Evolutionary conservation across 1,139 yeast species (phyloP).

Genomic region (Nadsonia starkeyi-henricii): DNA sequence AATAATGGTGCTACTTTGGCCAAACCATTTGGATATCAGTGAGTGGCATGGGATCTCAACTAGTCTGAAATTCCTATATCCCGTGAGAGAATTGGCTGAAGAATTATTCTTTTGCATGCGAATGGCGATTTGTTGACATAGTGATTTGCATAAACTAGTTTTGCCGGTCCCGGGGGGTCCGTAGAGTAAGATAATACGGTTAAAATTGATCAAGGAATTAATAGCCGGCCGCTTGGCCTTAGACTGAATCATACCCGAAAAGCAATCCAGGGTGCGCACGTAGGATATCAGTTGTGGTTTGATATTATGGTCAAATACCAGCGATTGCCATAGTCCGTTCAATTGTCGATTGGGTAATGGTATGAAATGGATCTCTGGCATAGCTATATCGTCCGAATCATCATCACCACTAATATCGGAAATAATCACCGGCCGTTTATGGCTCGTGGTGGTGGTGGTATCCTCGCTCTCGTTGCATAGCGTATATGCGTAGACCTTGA

Average conservation of each 20-base stretch:
- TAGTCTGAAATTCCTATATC: not conserved
- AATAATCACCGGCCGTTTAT: no score
- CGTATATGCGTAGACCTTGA: not conserved
- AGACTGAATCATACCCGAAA: not conserved
- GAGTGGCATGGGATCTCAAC: not conserved
- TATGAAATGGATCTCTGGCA: not conserved
- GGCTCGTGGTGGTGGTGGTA: no score
- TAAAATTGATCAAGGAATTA: not conserved
- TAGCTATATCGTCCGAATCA: not conserved
- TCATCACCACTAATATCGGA: no score
- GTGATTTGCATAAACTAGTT: not conserved
- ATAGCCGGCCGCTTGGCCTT: not conserved
- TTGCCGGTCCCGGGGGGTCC: not conserved
- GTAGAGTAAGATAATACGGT: not conserved
- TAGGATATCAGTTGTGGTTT: not conserved
- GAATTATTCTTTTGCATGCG: not conserved
- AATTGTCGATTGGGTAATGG: not conserved
- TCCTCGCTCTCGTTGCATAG: not conserved
- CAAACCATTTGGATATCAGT: not conserved
- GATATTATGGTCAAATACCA: not conserved
- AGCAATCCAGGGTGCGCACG: not conserved
- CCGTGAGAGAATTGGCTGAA: no score
- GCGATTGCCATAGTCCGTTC: not conserved
- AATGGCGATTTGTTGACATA: not conserved
- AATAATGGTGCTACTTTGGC: not conserved